Base-by-base conservation (phyloP, 2,329 filamentous ascomycete species). In the Chrysoporthe austroafricana region DNA sequence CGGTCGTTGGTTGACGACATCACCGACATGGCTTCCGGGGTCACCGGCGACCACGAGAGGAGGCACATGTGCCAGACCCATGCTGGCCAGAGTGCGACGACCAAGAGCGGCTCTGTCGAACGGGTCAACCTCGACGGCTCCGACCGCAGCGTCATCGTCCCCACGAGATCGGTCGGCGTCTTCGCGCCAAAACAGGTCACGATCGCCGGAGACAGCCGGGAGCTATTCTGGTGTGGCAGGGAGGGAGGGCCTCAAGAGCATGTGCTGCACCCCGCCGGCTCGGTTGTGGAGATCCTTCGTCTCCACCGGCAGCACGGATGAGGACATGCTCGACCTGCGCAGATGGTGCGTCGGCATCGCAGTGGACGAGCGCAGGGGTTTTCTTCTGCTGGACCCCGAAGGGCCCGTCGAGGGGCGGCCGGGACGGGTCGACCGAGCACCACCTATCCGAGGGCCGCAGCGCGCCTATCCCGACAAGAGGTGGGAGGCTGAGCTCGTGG, bases 301-400 rank as follows among this genome's bases (percentile, higher is more conserved):
- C 21, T 66, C 63, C 18, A 63, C 62, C 3, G 68, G 68, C 6
- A 42, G 52, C 14, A 42, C 64, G 2, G 64, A 69, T 21, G 67
- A 73, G 11, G 71, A 72, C 58, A 67, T 66, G 64, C 56, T 43
- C 16, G 80, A 84, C 64, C 44, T 69, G 68, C 73, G 70, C 58
- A 74, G 78, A 4, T 87, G 85, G 85, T 87, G 84, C 65, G 86
- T 89, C 9, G 87, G 87, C 1, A 79, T 90, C 50, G 74, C 82
- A 0, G 77, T 89, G 0, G 80, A 74, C 0, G 75, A 76, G 0
- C 79, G 80, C 16, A 79, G 81, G 54, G 68, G 68, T 0, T 32
- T 62, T 34, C 26, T 78, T 89, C 58, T 89, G 85, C 78, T 90
- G 87, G 87, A 86, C 84, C 0, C 86, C 89, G 63, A 89, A 89